These are phyloP conservation scores for Pholiota adiposa DNA, from an alignment of 1,284 basidiomycete genomes.

Conservation along the genomic window DNA sequence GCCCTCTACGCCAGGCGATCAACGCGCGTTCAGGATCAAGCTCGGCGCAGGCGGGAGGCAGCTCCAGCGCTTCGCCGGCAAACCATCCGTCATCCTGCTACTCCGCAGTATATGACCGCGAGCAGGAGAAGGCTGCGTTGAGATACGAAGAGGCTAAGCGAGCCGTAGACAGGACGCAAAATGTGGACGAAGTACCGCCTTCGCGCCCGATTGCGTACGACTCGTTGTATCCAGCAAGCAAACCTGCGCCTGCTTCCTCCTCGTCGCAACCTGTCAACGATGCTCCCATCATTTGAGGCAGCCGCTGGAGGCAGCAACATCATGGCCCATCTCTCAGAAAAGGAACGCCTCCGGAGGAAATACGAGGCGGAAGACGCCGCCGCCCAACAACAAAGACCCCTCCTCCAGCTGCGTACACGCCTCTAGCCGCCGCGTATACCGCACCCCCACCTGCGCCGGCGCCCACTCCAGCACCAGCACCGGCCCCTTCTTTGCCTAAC, in stretches of 20 bases:
- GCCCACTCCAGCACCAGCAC: constrained; percentile 20
- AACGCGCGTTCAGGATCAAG: constrained; percentile 23
- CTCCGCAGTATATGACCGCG: constrained; percentile 52
- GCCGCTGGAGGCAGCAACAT: constrained; percentile 42
- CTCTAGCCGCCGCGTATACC: constrained; percentile 20
- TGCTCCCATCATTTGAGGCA: constrained; percentile 53
- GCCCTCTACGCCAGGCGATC: constrained; percentile 39
- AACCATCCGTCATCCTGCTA: constrained; percentile 20
- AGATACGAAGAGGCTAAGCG: constrained; percentile 72
- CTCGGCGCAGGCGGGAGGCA: constrained; percentile 18
- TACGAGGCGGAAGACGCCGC: constrained; percentile 69
- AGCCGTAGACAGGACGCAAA: constrained; percentile 62
- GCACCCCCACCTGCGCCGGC: constrained; percentile 20
- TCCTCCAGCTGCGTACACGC: constrained; percentile 16
- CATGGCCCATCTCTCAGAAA: constrained; percentile 46
- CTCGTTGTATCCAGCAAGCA: constrained; percentile 50
- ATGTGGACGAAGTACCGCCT: constrained; percentile 23
- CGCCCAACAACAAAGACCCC: constrained; percentile 35
- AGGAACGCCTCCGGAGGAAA: constrained; percentile 55
- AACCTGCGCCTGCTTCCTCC: constrained; percentile 15
- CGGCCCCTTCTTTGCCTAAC: constrained; percentile 18
- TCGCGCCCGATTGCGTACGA: constrained; percentile 61
- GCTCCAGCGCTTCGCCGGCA: constrained; percentile 12
- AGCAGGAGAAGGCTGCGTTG: constrained; percentile 66
- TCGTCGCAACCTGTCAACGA: constrained; percentile 29